Percentiles rank a stretch among this genome's conserved stretches.
These are phyloP conservation scores for Colletotrichum paranaense DNA, from an alignment of 2,329 filamentous ascomycete species.

Conservation along the genomic window DNA sequence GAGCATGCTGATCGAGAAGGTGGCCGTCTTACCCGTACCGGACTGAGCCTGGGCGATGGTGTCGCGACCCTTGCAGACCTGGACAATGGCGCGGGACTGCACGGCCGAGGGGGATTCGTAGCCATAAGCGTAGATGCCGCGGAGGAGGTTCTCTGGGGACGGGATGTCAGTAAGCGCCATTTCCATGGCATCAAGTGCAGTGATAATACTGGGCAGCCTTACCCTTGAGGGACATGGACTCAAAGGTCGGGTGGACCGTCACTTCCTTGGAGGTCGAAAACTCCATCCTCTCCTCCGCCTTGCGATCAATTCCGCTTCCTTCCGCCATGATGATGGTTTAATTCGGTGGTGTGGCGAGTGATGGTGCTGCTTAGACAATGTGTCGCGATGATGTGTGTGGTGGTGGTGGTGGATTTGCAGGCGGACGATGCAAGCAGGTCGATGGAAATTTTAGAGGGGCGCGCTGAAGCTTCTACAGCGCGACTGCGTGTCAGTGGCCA, in stretches of 20 bases:
- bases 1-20: conserved; percentile 95
- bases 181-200: background rate
- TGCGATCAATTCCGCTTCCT: conserved; percentile 80
- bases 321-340: conserved; percentile 80
- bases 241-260: conserved; percentile 91
- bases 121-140: conserved; percentile 97
- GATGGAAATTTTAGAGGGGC: conserved; percentile 34
- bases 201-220: conserved; percentile 37
- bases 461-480: conserved; percentile 22
- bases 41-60: conserved; percentile 99
- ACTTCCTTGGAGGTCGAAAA: conserved; percentile 99
- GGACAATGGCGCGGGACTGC: conserved; percentile 97
- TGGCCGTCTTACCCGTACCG: conserved; percentile 95
- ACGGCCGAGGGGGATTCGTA: conserved; percentile 98
- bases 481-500: background rate
- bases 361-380: background rate
- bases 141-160: conserved; percentile 83
- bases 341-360: background rate
- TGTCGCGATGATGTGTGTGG: background rate
- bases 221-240: conserved; percentile 95
- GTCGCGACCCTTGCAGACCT: conserved; percentile 98
- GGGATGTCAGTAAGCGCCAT: background rate
- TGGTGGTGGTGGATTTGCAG: background rate
- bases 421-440: background rate
- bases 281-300: conserved; percentile 96